Base-by-base conservation (phyloP, 75 land plant genomes). In the Pinus taeda region DNA sequence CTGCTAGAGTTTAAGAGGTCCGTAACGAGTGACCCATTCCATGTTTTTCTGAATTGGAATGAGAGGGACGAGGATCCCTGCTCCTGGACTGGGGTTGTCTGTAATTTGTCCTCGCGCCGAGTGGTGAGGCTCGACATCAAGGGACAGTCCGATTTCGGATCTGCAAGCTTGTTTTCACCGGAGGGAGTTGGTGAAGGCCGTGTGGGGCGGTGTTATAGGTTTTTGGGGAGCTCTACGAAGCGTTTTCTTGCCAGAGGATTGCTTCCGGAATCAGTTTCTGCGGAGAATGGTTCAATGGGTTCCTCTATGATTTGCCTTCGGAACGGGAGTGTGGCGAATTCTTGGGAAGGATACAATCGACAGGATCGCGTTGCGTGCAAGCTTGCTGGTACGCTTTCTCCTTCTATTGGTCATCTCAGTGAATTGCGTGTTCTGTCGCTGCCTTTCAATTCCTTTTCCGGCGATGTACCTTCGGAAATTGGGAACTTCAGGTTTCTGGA, bases 401-500 rank as follows among this genome's bases (percentile, higher is more conserved):
- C 22, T 53, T 69, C 36, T 63, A 73, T 73, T 73, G 74, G 58
- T 29, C 22, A 57, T 57, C 59, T 73, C 4, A 55, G 57, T 22
- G 74, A 73, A 56, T 15, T 73, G 58, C 15, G 74, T 30, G 58
- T 56, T 22, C 24, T 73, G 74, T 53, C 74, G 24, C 45, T 73
- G 74, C 74, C 74, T 55, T 73, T 39, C 36, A 53, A 73, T 56
- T 15, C 36, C 18, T 57, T 73, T 57, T 53, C 36, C 55, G 74
- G 74, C 15, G 36, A 73, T 26, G 2, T 73, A 56, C 74, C 74
- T 24, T 15, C 79, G 5, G 75, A 80, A 76, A 64, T 95, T 15
- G 91, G 90, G 21, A 49, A 57, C 22, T 81, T 92, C n/a, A 39
- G 36, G 29, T 75, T 66, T 75, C 81, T 94, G 53, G 80, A 82